These are phyloP conservation scores for Marvania coccoides DNA, from an alignment of 139 green algal genomes.

Conservation along the genomic window DNA sequence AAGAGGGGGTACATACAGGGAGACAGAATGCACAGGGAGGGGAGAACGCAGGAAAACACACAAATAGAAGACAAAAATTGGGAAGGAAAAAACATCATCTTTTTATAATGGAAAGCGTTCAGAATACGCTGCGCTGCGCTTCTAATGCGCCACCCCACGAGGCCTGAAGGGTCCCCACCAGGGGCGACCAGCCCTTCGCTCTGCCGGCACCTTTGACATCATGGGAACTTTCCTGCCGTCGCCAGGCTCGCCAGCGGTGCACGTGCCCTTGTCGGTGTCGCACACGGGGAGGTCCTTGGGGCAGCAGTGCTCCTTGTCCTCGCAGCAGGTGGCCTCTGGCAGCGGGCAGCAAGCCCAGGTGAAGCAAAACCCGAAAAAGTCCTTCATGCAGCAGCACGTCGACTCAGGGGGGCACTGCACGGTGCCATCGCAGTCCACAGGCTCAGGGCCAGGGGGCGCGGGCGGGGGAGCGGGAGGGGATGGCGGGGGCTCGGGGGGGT, in stretches of 20 bases:
- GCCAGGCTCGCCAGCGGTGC: conserved; percentile 19
- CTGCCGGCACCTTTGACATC: neutral
- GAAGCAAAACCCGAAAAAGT: conserved; percentile 69
- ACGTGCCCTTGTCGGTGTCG: conserved; percentile 61
- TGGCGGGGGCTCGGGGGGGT: conserved; percentile 40
- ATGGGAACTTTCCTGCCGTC: neutral
- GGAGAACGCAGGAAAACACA: too few relatives aligned
- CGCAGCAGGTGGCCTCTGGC: conserved; percentile 79
- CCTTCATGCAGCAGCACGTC: conserved; percentile 85
- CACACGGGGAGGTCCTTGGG: conserved; percentile 80
- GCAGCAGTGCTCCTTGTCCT: conserved; percentile 94
- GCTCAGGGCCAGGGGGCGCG: conserved; percentile 27
- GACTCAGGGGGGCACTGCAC: conserved; percentile 51
- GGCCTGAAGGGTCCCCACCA: neutral
- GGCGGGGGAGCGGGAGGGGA: conserved; percentile 21
- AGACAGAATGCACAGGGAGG: too few relatives aligned
- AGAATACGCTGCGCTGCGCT: too few relatives aligned
- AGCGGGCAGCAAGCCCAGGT: conserved; percentile 92
- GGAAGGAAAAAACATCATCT: too few relatives aligned
- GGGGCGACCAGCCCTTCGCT: neutral
- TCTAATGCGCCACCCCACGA: neutral
- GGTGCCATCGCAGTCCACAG: conserved; percentile 63
- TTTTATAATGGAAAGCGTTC: too few relatives aligned
- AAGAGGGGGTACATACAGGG: too few relatives aligned
- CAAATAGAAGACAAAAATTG: too few relatives aligned